These are phyloP conservation scores for Aspergillus sp. DNA, from an alignment of 2,329 filamentous ascomycete genomes.

Conservation along the genomic window DNA sequence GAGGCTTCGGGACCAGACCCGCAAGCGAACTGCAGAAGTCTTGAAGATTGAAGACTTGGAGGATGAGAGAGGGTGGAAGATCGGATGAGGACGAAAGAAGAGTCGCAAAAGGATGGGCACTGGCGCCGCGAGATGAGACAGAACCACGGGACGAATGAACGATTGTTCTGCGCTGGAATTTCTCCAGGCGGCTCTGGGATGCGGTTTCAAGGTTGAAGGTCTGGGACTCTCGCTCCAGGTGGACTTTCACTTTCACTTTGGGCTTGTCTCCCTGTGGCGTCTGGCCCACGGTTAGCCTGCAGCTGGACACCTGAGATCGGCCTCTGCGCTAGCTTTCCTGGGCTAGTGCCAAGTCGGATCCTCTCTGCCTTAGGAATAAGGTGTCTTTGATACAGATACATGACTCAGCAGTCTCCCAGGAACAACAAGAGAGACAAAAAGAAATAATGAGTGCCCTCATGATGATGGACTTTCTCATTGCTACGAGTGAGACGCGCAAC, in stretches of 20 bases:
- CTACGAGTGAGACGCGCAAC: no score
- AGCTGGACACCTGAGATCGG: slow-evolving; percentile 25
- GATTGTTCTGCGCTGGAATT: slow-evolving; percentile 18
- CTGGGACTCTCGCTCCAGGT: slow-evolving; percentile 9
- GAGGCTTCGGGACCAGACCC: slow-evolving; percentile 33
- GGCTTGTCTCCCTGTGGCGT: slow-evolving; percentile 31
- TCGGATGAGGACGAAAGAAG: slow-evolving; percentile 10
- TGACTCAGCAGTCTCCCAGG: background rate
- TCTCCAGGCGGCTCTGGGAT: slow-evolving; percentile 27
- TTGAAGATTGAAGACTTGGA: slow-evolving; percentile 13
- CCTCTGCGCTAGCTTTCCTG: slow-evolving; percentile 19
- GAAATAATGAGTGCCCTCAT: no score
- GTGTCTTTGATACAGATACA: background rate
- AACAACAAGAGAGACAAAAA: no score
- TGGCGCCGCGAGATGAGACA: slow-evolving; percentile 6
- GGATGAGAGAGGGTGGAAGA: background rate
- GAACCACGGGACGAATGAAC: slow-evolving; percentile 8
- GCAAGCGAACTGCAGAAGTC: slow-evolving; percentile 27
- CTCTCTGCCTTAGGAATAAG: background rate
- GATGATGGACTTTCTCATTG: no score
- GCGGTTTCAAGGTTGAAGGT: slow-evolving; percentile 21
- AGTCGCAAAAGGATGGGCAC: slow-evolving; percentile 6
- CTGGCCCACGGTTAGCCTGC: slow-evolving; percentile 29
- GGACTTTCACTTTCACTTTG: slow-evolving; percentile 12
- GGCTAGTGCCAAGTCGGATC: background rate